Evolutionary conservation across 2,329 filamentous ascomycete genomes (phyloP), one percentile per base, ranked within the genome.

Genomic region (Colletotrichum sublineola): DNA sequence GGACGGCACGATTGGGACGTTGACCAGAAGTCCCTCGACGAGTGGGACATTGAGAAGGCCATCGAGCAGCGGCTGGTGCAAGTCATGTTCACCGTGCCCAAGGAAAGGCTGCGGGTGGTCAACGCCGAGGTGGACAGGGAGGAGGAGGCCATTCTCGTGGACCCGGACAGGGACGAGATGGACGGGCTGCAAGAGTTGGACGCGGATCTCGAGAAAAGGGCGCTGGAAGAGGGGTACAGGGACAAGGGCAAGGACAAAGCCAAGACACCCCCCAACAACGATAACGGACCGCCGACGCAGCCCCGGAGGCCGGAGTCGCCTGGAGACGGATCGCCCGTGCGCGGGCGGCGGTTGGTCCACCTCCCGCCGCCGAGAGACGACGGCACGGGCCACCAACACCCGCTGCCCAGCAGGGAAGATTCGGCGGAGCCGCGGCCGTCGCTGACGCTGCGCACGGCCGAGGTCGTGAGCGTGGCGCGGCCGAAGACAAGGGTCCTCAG

Each of bases 41-140:
- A 94, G 67, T 94, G 93, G 93, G 93, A 95, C 76, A 89, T 95
- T 50, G 93, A 95, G 79, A 86, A 88, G 67, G 92, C 93, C 2
- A 89, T 92, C 1, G 91, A 94, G 82, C 88, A 88, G 71, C 84
- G 92, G 31, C 85, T 93, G 11, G 93, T 95, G 73, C 93, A 95
- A 81, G 89, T 94, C 78, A 96, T 97, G 89, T 98, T 97, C 81
- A 98, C 96, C 0, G 94, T 98, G 73, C 96, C 96, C 2, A 94
- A 92, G 80, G 93, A 96, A 81, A 90, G 91, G 76, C 82, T 98
- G 74, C 86, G 96, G 36, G 95, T 98, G n/a, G 96, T 98, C 29
- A 98, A 98, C 80, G 92, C 89, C 63, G 92, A 92, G 74, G 79
- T 86, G 44, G 84, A 85, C 74, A 80, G 79, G 69, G 84, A 82